phyloP scores from a whole-genome alignment of 2,329 filamentous ascomycete genomes.

The Scortechinia acanthostroma region DNA sequence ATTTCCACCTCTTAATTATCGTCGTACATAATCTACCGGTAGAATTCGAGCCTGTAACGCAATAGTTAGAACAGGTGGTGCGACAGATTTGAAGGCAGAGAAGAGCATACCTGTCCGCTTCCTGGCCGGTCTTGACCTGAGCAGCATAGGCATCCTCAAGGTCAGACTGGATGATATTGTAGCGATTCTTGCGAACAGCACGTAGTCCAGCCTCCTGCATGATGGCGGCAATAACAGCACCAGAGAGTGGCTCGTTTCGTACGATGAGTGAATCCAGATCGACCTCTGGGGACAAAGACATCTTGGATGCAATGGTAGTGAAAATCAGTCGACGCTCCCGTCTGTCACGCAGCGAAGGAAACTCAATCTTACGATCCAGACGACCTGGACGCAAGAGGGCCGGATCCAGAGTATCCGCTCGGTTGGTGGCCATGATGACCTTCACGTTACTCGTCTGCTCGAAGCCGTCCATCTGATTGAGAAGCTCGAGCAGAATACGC shows the following conservation, averaged over 20 bases:
- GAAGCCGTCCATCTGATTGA: conserved; percentile 99
- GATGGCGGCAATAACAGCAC: conserved; percentile 93
- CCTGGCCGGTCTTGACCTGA: conserved; percentile 69
- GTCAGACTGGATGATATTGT: conserved; percentile 97
- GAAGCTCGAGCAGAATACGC: conserved; percentile 90
- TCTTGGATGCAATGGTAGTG: conserved; percentile 90
- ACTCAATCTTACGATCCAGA: conserved; percentile 97
- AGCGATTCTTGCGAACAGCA: conserved; percentile 92
- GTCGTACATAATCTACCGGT: no score
- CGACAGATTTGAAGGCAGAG: background rate
- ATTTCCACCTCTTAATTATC: no score
- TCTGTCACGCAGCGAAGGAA: conserved; percentile 87
- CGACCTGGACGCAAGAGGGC: conserved; percentile 89
- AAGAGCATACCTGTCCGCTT: background rate
- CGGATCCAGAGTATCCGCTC: conserved; percentile 94
- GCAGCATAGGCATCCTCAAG: conserved; percentile 94
- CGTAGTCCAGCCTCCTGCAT: conserved; percentile 97
- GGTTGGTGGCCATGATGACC: conserved; percentile 99
- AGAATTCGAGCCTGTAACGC: background rate
- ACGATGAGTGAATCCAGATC: conserved; percentile 94
- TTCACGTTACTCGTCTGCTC: conserved; percentile 99
- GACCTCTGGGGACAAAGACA: conserved; percentile 93
- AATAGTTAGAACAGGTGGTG: background rate
- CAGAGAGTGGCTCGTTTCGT: conserved; percentile 88
- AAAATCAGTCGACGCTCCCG: conserved; percentile 95